A percentile compares a stretch with the other conserved stretches of the same genome.
Evolutionary conservation across 345 rosid genomes (phyloP).

Genomic region (Conringia planisiliqua): DNA sequence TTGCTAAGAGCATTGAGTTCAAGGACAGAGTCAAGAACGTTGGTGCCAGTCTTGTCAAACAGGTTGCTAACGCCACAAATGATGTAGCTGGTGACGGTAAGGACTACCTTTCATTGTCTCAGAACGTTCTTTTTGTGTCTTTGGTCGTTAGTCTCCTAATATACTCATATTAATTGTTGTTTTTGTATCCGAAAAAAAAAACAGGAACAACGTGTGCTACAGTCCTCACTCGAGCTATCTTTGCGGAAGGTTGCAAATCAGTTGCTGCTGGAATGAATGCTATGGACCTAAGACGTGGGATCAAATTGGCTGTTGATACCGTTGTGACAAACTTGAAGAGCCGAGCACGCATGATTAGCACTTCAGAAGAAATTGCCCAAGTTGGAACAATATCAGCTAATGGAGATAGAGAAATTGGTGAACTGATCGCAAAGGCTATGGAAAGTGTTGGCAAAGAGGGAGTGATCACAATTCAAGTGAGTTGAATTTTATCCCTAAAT

Average conservation of each 20-base stretch:
- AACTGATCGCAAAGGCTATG: conserved; percentile 98
- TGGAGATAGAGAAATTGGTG: conserved; percentile 98
- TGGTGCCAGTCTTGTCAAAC: conserved; percentile 99
- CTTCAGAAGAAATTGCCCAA: conserved; percentile 95
- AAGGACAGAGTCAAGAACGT: conserved; percentile 81
- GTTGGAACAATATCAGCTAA: conserved; percentile 98
- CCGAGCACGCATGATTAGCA: conserved; percentile 92
- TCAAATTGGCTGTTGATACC: conserved; percentile 85
- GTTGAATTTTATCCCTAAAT: conserved; percentile 10
- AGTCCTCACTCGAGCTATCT: conserved; percentile 80
- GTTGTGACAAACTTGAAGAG: conserved; percentile 89
- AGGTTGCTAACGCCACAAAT: conserved; percentile 98
- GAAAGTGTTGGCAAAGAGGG: conserved; percentile 99
- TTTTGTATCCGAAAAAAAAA: neutral
- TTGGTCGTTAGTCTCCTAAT: neutral
- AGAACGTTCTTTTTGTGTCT: neutral
- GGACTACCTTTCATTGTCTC: neutral
- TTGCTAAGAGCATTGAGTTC: conserved; percentile 96
- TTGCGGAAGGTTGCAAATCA: conserved; percentile 91
- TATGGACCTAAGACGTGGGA: conserved; percentile 93
- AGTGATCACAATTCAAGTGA: conserved; percentile 90
- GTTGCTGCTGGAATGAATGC: conserved; percentile 98
- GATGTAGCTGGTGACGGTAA: conserved; percentile 96
- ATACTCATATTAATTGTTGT: neutral
- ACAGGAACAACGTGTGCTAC: conserved; percentile 99